Base-by-base conservation (phyloP, 305 asterid genomes). In the Fraxinus latifolia region DNA sequence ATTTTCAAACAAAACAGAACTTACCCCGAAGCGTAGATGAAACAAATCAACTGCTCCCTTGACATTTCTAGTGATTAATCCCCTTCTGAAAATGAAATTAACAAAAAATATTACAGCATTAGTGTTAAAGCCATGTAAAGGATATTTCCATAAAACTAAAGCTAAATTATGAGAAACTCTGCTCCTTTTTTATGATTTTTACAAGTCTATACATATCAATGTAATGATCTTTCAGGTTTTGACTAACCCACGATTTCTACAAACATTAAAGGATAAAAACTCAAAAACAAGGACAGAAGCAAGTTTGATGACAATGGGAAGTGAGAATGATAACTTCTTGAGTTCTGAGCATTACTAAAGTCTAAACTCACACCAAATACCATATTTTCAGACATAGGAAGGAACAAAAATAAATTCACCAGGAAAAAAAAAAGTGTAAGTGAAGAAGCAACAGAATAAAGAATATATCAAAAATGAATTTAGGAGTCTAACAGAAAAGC, bases 21-120 rank as follows among this genome's bases (percentile, higher is more conserved):
- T 90, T 88, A 94, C 99, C 90, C 97, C 97, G 88, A 94, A 96
- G 17, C 93, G 93, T 67, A 9, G 74, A 79, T 95, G 99, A 89
- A 95, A 95, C 85, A 95, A 79, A 86, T 94, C 97, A 36, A 95
- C 99, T 37, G 97, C 90, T 4, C 85, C 90, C 89, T 91, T 93
- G 82, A 93, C 96, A 88, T 95, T 95, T 87, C 98, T 86, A 44
- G 99, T 96, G 85, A 96, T 94, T 79, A 96, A 84, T 82, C 99
- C 99, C 87, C 96, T 94, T 87, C 99, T 96, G 93, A 80, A 88
- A 88, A 84, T 47, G 78, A 19, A 77, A 79, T 79, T 21, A 79
- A 74, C 55, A 79, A 83, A 79, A 78, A 60, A 37, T 3, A 21
- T 82, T 58, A 84, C 32, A 47, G 70, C 12, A 37, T 76, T 15